Conservation (phyloP, 148 eudicot species). For the Hydrangea macrophylla region DNA sequence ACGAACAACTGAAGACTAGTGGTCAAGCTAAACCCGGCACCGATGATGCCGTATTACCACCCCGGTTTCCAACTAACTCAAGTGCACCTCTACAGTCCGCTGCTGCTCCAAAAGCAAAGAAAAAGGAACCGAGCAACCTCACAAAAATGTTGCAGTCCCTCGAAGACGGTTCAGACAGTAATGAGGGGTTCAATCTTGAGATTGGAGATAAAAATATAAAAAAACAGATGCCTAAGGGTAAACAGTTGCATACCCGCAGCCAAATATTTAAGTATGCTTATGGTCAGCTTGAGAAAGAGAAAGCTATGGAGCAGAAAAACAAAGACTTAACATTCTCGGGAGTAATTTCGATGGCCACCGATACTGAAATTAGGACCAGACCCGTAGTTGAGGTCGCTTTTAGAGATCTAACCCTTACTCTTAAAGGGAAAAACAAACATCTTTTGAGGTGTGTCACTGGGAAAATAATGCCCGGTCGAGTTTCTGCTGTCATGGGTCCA, state of each 20-base stretch:
- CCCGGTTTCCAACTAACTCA: slow-evolving; percentile 7
- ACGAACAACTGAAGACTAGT: slow-evolving; percentile 21
- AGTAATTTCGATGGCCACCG: slow-evolving; percentile 72
- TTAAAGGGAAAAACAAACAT: slow-evolving; percentile 63
- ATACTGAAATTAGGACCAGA: slow-evolving; percentile 50
- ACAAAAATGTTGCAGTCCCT: slow-evolving; percentile 63
- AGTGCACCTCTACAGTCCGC: slow-evolving; percentile 19
- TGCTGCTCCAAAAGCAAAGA: slow-evolving; percentile 42
- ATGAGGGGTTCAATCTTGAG: slow-evolving; percentile 57
- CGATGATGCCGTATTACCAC: slow-evolving; percentile 9
- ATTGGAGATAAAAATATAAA: slow-evolving; percentile 58
- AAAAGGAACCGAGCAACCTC: slow-evolving; percentile 47
- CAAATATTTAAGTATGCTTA: slow-evolving; percentile 88
- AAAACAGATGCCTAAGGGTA: slow-evolving; percentile 49
- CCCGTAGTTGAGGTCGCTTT: slow-evolving; percentile 70
- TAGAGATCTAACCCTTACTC: slow-evolving; percentile 70
- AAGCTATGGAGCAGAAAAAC: slow-evolving; percentile 64
- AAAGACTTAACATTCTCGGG: slow-evolving; percentile 70
- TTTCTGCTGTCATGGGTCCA: slow-evolving; percentile 92
- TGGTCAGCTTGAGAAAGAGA: slow-evolving; percentile 88
- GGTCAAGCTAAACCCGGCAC: slow-evolving; percentile 17
- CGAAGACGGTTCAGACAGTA: slow-evolving; percentile 53
- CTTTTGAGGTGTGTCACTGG: slow-evolving; percentile 66
- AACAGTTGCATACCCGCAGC: slow-evolving; percentile 66
- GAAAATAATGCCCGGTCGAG: slow-evolving; percentile 74